Percentiles rank a stretch among this genome's conserved stretches.
phyloP scores from a whole-genome alignment of 306 rosid genomes.

The Notholithocarpus densiflorus region DNA sequence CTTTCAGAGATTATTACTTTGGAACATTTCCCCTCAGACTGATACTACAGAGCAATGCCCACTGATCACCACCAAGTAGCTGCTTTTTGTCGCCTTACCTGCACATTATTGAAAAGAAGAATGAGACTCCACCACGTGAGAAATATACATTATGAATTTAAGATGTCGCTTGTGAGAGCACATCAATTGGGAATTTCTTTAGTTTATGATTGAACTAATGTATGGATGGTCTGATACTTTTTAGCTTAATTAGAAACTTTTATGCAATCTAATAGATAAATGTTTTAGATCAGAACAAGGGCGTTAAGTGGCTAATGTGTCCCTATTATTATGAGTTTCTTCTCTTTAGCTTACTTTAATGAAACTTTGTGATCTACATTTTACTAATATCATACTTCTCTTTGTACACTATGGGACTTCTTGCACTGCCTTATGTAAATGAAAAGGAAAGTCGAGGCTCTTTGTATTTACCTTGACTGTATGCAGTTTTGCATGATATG shows the following conservation, averaged over 20 bases:
- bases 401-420: background rate
- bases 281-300: background rate
- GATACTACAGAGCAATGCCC: constrained; percentile 17
- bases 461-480: constrained; percentile 32
- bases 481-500: constrained; percentile 17
- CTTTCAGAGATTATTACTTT: background rate
- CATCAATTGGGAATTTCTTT: background rate
- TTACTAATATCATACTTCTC: background rate
- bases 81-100: constrained; percentile 28
- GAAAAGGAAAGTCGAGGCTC: background rate
- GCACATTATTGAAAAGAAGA: constrained; percentile 20
- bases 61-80: constrained; percentile 17
- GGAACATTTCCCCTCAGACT: constrained; percentile 2
- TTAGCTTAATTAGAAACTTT: too few relatives aligned
- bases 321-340: background rate
- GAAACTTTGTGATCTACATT: background rate
- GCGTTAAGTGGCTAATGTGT: background rate
- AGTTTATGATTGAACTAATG: background rate
- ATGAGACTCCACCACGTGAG: constrained; percentile 7
- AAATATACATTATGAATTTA: constrained; percentile 1
- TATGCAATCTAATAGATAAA: too few relatives aligned
- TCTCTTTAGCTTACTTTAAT: constrained; percentile 9
- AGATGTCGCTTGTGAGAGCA: background rate
- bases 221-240: background rate
- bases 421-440: background rate